A percentile compares a stretch with the other conserved stretches of the same genome.
These are phyloP conservation scores for Amanita pallidorosea DNA, from an alignment of 768 basidiomycete genomes.

Conservation along the genomic window DNA sequence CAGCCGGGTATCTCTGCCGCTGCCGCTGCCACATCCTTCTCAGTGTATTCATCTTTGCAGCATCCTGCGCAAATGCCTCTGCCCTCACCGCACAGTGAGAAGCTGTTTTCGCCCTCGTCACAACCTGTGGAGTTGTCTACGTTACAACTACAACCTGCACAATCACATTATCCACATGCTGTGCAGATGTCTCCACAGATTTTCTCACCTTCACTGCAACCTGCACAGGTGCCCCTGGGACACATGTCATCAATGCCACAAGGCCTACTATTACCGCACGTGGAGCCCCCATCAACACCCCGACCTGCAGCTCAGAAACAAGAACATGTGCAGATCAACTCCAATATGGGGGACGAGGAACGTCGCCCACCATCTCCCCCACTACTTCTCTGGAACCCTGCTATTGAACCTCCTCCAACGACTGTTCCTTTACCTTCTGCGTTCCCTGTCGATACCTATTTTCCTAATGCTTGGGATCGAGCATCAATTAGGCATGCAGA, in stretches of 20 bases:
- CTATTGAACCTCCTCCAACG: conserved; percentile 69
- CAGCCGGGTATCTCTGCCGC: neutral
- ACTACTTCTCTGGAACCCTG: conserved; percentile 71
- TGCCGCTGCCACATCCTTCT: neutral
- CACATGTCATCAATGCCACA: too few species aligned
- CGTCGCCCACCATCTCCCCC: conserved; percentile 48
- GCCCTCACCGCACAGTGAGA: neutral
- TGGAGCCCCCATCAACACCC: too few species aligned
- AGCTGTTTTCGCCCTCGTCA: neutral
- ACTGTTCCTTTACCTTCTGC: conserved; percentile 39
- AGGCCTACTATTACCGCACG: too few species aligned
- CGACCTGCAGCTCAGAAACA: neutral
- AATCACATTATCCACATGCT: too few species aligned
- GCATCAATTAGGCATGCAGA: conserved; percentile 25
- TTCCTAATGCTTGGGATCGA: conserved; percentile 81
- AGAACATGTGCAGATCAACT: neutral
- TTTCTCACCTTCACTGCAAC: too few species aligned
- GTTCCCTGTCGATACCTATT: conserved; percentile 70
- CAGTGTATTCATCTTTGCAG: neutral
- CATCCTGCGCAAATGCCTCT: neutral
- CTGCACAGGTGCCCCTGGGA: too few species aligned
- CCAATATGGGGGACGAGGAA: conserved; percentile 13
- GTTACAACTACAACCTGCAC: too few species aligned
- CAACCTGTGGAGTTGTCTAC: too few species aligned
- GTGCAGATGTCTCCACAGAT: too few species aligned